Evolutionary conservation across 805 yeast genomes (phyloP).

Genomic region (Ogataea henricii): DNA sequence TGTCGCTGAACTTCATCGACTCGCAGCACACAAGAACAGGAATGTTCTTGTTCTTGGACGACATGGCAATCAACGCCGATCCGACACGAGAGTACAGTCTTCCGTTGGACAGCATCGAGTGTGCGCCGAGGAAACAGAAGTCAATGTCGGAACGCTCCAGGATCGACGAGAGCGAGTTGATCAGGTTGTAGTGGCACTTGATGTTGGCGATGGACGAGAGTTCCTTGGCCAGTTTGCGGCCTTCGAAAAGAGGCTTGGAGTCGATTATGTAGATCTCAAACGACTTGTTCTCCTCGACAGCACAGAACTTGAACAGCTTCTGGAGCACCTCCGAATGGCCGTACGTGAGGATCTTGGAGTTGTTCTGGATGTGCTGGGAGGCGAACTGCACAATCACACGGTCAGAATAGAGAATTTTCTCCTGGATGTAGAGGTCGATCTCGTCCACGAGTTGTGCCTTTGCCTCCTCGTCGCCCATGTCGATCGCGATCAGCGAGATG

Average conservation of each 20-base stretch:
- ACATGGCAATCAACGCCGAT: slow-evolving; percentile 89
- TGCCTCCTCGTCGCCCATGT: slow-evolving; percentile 65
- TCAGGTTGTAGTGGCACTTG: slow-evolving; percentile 73
- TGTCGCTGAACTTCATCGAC: slow-evolving; percentile 88
- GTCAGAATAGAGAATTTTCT: slow-evolving; percentile 82
- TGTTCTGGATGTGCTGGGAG: slow-evolving; percentile 70
- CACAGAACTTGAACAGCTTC: slow-evolving; percentile 71
- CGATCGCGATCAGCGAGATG: slow-evolving; percentile 79
- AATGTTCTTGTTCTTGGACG: slow-evolving; percentile 81
- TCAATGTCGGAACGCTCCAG: slow-evolving; percentile 74
- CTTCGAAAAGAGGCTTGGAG: slow-evolving; percentile 93
- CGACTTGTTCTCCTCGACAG: slow-evolving; percentile 55
- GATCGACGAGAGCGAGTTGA: slow-evolving; percentile 77
- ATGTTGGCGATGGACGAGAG: slow-evolving; percentile 61
- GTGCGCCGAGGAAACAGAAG: slow-evolving; percentile 92
- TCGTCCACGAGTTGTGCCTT: slow-evolving; percentile 61
- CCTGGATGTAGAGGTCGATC: slow-evolving; percentile 81
- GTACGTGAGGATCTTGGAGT: slow-evolving; percentile 79
- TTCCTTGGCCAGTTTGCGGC: slow-evolving; percentile 69
- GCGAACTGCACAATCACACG: slow-evolving; percentile 81
- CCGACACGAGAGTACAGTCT: slow-evolving; percentile 92
- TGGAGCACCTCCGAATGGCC: slow-evolving; percentile 86
- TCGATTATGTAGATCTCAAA: slow-evolving; percentile 88
- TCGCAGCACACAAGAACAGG: slow-evolving; percentile 97
- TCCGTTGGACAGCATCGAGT: slow-evolving; percentile 95